Percentiles rank a stretch among this genome's conserved stretches.
These are phyloP conservation scores for Croton setiger DNA, from an alignment of 441 rosid species.

Conservation along the genomic window DNA sequence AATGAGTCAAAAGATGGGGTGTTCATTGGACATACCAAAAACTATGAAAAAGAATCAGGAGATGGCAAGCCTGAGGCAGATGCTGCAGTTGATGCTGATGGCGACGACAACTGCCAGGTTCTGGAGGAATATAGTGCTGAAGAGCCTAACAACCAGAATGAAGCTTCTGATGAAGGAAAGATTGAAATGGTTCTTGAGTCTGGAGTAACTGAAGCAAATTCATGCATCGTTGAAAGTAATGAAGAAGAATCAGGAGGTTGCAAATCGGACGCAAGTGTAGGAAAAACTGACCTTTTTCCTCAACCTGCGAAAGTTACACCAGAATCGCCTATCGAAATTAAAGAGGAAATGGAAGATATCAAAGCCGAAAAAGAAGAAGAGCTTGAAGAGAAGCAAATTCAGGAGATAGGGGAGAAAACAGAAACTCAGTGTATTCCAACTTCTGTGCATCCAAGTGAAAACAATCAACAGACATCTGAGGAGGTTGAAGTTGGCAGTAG, in stretches of 20 bases:
- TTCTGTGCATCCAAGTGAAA: conserved; percentile 13
- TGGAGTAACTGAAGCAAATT: conserved; percentile 12
- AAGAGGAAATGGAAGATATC: conserved; percentile 11
- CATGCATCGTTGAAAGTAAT: not conserved
- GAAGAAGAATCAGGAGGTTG: not conserved
- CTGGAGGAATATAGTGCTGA: conserved; percentile 23
- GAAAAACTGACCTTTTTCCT: conserved; percentile 11
- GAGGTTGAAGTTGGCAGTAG: conserved; percentile 7
- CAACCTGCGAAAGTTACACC: conserved; percentile 6
- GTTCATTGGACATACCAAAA: not conserved
- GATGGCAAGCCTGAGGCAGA: conserved; percentile 1
- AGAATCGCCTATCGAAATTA: conserved; percentile 17
- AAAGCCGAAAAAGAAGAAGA: conserved; percentile 17
- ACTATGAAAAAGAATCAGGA: not conserved
- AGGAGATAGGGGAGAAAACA: conserved; percentile 11
- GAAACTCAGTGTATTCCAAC: conserved; percentile 17
- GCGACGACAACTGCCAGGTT: conserved; percentile 10
- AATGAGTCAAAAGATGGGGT: conserved; percentile 17
- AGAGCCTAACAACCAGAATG: conserved; percentile 17
- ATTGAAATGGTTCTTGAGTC: conserved; percentile 11
- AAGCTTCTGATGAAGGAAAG: conserved; percentile 26
- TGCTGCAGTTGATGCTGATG: conserved; percentile 15
- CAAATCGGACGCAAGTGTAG: conserved; percentile 11
- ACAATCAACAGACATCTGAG: conserved; percentile 15
- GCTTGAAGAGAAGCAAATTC: conserved; percentile 22